Evolutionary conservation across 768 basidiomycete species (phyloP).

Genomic region (Amanita pseudoporphyria): DNA sequence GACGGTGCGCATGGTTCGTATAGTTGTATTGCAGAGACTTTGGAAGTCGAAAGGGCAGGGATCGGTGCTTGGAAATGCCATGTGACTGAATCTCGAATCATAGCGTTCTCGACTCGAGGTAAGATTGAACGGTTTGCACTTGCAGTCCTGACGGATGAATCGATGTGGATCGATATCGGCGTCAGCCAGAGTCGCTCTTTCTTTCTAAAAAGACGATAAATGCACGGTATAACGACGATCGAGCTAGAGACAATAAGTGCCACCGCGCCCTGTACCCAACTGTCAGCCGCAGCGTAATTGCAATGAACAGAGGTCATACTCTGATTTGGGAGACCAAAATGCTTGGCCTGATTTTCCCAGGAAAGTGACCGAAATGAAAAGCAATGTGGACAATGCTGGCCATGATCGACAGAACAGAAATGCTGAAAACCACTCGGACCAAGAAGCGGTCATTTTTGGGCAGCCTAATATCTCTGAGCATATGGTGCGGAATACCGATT

Average conservation of each 20-base stretch:
- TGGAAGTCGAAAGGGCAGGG: too few species aligned
- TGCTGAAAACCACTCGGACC: conserved; percentile 17
- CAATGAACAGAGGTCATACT: conserved; percentile 8
- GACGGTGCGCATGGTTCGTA: too few species aligned
- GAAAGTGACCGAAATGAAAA: conserved; percentile 11
- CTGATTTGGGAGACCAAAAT: conserved; percentile 12
- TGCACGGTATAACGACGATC: conserved; percentile 11
- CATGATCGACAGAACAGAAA: conserved; percentile 15
- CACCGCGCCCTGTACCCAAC: conserved; percentile 10
- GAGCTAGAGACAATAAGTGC: conserved; percentile 17
- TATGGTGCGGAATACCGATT: conserved; percentile 15
- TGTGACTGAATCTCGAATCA: too few species aligned
- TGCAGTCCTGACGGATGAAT: not conserved
- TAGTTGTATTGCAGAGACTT: too few species aligned
- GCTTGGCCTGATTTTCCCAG: conserved; percentile 6
- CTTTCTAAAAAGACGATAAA: conserved; percentile 4
- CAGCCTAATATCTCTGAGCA: conserved; percentile 17
- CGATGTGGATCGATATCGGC: not conserved
- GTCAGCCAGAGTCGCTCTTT: not conserved
- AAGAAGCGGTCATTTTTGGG: conserved; percentile 14
- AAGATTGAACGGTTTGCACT: not conserved
- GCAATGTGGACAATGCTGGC: conserved; percentile 13
- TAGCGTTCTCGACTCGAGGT: not conserved
- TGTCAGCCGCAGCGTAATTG: not conserved
- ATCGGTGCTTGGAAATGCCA: too few species aligned